Conservation (phyloP, 2,329 filamentous ascomycete genomes). For the Periconia sp. region DNA sequence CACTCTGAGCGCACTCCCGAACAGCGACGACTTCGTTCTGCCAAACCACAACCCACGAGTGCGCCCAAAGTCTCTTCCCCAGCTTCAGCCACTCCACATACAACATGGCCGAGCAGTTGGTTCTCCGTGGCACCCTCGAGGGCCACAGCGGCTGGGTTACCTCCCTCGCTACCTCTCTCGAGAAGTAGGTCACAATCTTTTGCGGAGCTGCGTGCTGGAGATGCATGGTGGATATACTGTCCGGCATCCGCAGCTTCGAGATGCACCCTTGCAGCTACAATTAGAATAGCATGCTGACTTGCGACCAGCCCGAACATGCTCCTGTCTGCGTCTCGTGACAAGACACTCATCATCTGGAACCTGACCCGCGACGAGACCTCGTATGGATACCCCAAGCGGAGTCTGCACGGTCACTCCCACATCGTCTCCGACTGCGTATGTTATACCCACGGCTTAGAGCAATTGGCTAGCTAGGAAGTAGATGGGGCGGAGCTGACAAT, state of each 20-base stretch:
- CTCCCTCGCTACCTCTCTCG: slow-evolving; percentile 95
- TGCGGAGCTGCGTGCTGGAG: slow-evolving; percentile 13
- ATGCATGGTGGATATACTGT: too few species aligned
- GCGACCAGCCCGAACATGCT: slow-evolving; percentile 93
- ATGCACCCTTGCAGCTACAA: too few species aligned
- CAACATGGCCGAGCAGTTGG: slow-evolving; percentile 89
- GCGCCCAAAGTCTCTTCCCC: slow-evolving; percentile 36
- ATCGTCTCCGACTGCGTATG: slow-evolving; percentile 99
- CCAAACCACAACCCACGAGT: slow-evolving; percentile 32
- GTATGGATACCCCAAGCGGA: slow-evolving; percentile 99
- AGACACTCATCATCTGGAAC: slow-evolving; percentile 99
- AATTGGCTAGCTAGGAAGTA: slow-evolving; percentile 34
- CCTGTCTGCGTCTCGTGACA: slow-evolving; percentile 95
- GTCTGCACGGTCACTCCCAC: slow-evolving; percentile 98
- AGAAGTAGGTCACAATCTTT: slow-evolving; percentile 70
- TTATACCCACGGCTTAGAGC: slow-evolving; percentile 42
- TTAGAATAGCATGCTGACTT: slow-evolving; percentile 39
- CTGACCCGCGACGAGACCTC: slow-evolving; percentile 97
- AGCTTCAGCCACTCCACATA: slow-evolving; percentile 42
- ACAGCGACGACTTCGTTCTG: slow-evolving; percentile 22
- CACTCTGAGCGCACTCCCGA: not conserved
- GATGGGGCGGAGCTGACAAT: slow-evolving; percentile 37
- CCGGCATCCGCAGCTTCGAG: too few species aligned
- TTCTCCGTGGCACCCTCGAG: slow-evolving; percentile 96
- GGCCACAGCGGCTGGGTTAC: slow-evolving; percentile 99